These are phyloP conservation scores for Cladosporium halotolerans DNA, from an alignment of 2,329 filamentous ascomycete species.

Conservation along the genomic window DNA sequence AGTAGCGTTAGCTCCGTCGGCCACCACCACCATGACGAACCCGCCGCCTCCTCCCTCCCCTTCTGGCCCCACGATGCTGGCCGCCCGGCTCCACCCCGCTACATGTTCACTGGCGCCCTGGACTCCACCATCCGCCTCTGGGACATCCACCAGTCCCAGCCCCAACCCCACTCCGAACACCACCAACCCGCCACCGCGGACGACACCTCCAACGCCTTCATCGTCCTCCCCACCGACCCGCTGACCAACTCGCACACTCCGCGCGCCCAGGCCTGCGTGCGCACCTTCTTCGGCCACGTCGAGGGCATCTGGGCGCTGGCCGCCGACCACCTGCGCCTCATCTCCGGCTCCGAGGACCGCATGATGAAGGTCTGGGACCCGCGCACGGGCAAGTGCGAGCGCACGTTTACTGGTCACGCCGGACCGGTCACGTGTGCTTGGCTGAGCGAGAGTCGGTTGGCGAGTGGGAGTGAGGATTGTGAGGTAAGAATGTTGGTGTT, in stretches of 20 bases:
- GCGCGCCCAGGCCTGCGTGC: constrained; percentile 57
- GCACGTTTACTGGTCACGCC: constrained; percentile 84
- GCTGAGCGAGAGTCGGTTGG: constrained; percentile 80
- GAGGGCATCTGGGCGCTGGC: constrained; percentile 93
- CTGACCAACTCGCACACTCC: constrained; percentile 30
- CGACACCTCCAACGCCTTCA: constrained; percentile 12
- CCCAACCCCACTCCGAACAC: constrained; percentile 19
- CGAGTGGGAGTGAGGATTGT: constrained; percentile 88
- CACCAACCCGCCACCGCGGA: constrained; percentile 3
- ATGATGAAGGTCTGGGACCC: constrained; percentile 98
- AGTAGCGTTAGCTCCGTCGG: constrained; percentile 25
- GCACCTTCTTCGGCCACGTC: constrained; percentile 92
- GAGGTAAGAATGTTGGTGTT: constrained; percentile 64
- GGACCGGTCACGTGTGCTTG: constrained; percentile 91
- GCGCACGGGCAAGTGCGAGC: constrained; percentile 80
- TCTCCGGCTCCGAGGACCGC: constrained; percentile 84
- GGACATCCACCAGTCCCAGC: constrained; percentile 55
- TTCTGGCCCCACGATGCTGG: constrained; percentile 56
- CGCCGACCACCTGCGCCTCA: constrained; percentile 79
- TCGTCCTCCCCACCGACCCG: constrained; percentile 28
- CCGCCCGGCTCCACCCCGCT: constrained; percentile 72
- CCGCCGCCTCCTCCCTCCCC: constrained; percentile 15
- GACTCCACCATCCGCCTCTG: constrained; percentile 89
- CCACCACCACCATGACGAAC: constrained; percentile 13
- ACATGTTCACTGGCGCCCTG: constrained; percentile 87